Percentiles rank a stretch among this genome's conserved stretches.
phyloP scores from a whole-genome alignment of 768 basidiomycete genomes.

The Wakefieldia striispora region DNA sequence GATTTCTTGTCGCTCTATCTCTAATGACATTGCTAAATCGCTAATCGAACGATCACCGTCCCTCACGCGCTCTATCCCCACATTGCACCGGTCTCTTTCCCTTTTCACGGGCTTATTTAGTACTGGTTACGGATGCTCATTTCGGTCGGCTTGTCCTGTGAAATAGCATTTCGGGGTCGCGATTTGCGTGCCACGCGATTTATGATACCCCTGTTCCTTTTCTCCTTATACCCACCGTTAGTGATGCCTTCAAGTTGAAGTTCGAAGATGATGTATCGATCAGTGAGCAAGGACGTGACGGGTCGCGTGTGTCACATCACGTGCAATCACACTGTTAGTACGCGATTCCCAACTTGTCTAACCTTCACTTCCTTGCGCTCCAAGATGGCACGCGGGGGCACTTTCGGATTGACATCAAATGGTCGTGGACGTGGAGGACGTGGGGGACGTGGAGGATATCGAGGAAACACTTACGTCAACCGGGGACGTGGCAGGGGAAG shows the following conservation, averaged over 20 bases:
- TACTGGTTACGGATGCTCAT: conserved; percentile 25
- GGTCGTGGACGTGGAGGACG: conserved; percentile 41
- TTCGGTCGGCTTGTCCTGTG: conserved; percentile 2
- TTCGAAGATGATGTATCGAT: neutral
- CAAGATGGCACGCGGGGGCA: conserved; percentile 44
- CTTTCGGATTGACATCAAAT: conserved; percentile 55
- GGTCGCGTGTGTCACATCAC: conserved; percentile 28
- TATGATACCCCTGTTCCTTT: conserved; percentile 28
- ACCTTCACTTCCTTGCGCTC: neutral
- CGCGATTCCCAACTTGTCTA: neutral
- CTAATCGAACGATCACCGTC: conserved; percentile 9
- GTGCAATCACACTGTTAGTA: conserved; percentile 8
- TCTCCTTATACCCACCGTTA: conserved; percentile 1
- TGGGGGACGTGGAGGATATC: conserved; percentile 35
- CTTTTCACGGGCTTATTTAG: conserved; percentile 6
- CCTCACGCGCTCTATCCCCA: conserved; percentile 4
- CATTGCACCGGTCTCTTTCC: neutral
- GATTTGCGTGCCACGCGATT: conserved; percentile 15
- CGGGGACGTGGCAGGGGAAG: conserved; percentile 52
- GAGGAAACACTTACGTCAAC: conserved; percentile 37
- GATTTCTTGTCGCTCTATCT: conserved; percentile 4
- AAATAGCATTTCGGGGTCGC: neutral
- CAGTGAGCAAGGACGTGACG: conserved; percentile 12
- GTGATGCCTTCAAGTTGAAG: too few relatives aligned
- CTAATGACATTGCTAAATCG: conserved; percentile 15